These are phyloP conservation scores for Puccinia coronata DNA, from an alignment of 1,284 basidiomycete species.

Conservation along the genomic window DNA sequence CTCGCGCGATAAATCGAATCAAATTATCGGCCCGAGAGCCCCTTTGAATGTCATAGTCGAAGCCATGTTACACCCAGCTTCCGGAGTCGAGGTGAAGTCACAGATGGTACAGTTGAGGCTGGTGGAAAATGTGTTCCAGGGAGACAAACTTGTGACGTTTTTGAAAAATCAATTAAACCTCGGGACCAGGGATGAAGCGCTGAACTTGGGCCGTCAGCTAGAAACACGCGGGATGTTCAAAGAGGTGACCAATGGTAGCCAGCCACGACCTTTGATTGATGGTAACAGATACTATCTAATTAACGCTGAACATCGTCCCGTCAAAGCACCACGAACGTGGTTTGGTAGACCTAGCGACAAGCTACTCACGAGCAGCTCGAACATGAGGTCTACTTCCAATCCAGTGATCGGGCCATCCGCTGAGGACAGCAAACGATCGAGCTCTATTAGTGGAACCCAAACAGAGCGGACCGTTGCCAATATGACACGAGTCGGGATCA, in stretches of 20 bases:
- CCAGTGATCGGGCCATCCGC: conserved; percentile 6
- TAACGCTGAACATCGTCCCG: conserved; percentile 30
- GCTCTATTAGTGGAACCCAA: conserved; percentile 36
- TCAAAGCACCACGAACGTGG: conserved; percentile 41
- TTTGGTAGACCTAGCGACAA: conserved; percentile 37
- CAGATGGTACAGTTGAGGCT: conserved; percentile 41
- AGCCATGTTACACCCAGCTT: conserved; percentile 48
- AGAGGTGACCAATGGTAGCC: conserved; percentile 31
- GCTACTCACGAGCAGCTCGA: conserved; percentile 4
- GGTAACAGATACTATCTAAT: conserved; percentile 47
- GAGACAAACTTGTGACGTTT: conserved; percentile 49
- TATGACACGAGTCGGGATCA: conserved; percentile 40
- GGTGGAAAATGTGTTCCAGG: conserved; percentile 45
- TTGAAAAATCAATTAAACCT: conserved; percentile 49
- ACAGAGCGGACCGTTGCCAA: conserved; percentile 21
- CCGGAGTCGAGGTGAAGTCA: conserved; percentile 45
- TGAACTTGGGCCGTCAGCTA: conserved; percentile 45
- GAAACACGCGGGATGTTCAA: conserved; percentile 44
- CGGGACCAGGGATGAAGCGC: conserved; percentile 39
- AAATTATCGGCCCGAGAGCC: conserved; percentile 31
- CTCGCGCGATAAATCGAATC: conserved; percentile 29
- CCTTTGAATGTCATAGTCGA: conserved; percentile 39
- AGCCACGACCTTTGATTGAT: conserved; percentile 37
- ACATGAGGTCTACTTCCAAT: background rate
- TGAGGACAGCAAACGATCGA: conserved; percentile 36